Evolutionary conservation across 495 filamentous ascomycete genomes (phyloP), one percentile per base, ranked within the genome.

Genomic region (Penicillium daleae): DNA sequence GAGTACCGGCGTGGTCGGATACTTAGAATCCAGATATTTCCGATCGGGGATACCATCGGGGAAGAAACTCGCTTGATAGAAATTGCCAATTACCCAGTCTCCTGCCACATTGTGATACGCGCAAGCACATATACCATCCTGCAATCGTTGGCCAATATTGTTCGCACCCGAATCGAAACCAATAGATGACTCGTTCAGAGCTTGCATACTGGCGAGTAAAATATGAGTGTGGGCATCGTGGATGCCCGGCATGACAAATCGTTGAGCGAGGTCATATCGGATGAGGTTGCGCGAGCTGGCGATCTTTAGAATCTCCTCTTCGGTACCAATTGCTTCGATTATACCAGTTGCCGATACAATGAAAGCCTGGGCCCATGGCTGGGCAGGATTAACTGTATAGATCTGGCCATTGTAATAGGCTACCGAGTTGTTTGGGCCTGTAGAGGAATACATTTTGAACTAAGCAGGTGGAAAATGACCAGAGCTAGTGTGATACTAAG

Each of bases 41-140:
- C 35, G 35, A 39, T 39, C 35, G 9, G 35, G 35, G 13, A 39
- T 39, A 10, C 35, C 50, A n/a, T 29, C 50, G 6, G 50, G 50
- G 24, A 52, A 52, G 50, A 52, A 52, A 17, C 50, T 52, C 6
- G 50, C 50, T 52, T 52, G 50, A 31, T 52, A 52, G 24, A 52
- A 52, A 9, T 52, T 52, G 1, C 50, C 50, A 29, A 52, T 52
- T 12, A 52, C 50, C 50, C 50, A 52, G 26, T 52, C 50, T 26
- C 50, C 50, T 8, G 50, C 50, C 17, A 52, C 50, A 29, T 52
- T 52, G 39, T 52, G 35, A 39, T 39, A 39, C 15, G 35, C 35
- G 6, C 35, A 39, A 39, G 35, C 35, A 15, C 35, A 39, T 26
- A 49, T 49, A 49, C 21, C 44, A 8, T 49, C 35, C 15, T 39